Percentiles rank a stretch among this genome's conserved stretches.
Evolutionary conservation across 23 red algal species (phyloP).

Genomic region (Cyanidium caldarium): DNA sequence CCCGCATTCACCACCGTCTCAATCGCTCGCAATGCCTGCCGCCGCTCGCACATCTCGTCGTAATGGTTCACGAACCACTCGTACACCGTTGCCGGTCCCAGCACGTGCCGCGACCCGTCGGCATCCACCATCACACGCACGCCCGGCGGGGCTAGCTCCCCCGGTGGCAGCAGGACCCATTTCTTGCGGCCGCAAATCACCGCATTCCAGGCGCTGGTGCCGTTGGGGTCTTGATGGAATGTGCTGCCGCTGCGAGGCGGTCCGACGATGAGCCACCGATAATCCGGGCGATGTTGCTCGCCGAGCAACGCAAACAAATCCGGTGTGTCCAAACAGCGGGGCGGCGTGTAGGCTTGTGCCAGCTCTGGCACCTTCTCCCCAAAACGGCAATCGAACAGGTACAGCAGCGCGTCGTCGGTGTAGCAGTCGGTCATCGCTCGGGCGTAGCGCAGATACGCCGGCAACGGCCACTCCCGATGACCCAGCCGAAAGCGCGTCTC

Average conservation of each 20-base stretch:
- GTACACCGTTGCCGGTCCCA: constrained; percentile 7
- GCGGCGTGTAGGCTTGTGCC: constrained; percentile 5
- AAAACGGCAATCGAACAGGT: constrained; percentile 21
- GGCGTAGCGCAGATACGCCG: constrained; percentile 15
- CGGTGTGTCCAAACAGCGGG: constrained; percentile 16
- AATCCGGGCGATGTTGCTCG: constrained; percentile 23
- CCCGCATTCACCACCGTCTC: constrained; percentile 9
- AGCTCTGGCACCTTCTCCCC: constrained; percentile 5
- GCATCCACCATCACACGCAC: constrained; percentile 13
- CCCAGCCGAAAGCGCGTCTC: neutral
- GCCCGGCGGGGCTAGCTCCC: constrained; percentile 15
- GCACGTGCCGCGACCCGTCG: constrained; percentile 10
- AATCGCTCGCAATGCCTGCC: neutral
- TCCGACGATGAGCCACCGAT: constrained; percentile 43
- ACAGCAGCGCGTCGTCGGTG: constrained; percentile 26
- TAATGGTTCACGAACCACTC: constrained; percentile 58
- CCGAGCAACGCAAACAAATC: constrained; percentile 18
- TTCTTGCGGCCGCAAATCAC: constrained; percentile 24
- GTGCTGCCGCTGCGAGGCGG: constrained; percentile 21
- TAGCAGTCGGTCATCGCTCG: neutral
- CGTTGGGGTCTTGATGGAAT: constrained; percentile 53
- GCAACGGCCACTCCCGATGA: neutral
- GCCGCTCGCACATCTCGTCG: neutral
- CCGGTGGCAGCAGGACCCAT: constrained; percentile 46
- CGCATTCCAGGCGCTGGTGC: constrained; percentile 47